These are phyloP conservation scores for Tetratostichococcus sp. DNA, from an alignment of 139 green algal species.

Conservation along the genomic window DNA sequence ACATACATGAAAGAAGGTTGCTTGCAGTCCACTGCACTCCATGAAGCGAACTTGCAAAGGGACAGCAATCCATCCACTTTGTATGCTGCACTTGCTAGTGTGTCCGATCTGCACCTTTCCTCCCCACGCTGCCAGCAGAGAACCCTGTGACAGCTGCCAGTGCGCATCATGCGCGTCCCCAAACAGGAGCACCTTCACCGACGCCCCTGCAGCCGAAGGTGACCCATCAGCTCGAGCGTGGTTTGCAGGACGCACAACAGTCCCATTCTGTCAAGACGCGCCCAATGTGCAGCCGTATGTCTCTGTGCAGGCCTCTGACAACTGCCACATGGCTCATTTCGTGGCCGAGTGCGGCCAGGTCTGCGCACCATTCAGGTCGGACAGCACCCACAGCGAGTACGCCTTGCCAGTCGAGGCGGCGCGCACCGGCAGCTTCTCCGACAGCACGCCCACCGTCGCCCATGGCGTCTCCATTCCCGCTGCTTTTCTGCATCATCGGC, in stretches of 20 bases:
- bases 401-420: constrained; percentile 18
- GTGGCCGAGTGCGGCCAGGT: too few species aligned
- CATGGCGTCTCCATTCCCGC: constrained; percentile 20
- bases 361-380: constrained; percentile 36
- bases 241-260: too few species aligned
- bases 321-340: too few species aligned
- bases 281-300: neutral
- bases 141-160: constrained; percentile 24
- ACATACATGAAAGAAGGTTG: too few species aligned
- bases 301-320: neutral
- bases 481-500: neutral
- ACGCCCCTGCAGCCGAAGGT: neutral
- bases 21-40: too few species aligned
- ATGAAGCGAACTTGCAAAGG: too few species aligned
- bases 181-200: constrained; percentile 43
- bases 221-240: too few species aligned
- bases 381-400: constrained; percentile 43
- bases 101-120: constrained; percentile 4
- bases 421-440: constrained; percentile 28
- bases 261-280: too few species aligned
- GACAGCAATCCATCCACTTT: too few species aligned
- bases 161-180: constrained; percentile 23
- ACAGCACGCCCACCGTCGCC: constrained; percentile 34
- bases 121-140: constrained; percentile 28
- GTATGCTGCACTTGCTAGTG: neutral